Conservation (phyloP, 805 yeast species). For the Lipomyces starkeyi region DNA sequence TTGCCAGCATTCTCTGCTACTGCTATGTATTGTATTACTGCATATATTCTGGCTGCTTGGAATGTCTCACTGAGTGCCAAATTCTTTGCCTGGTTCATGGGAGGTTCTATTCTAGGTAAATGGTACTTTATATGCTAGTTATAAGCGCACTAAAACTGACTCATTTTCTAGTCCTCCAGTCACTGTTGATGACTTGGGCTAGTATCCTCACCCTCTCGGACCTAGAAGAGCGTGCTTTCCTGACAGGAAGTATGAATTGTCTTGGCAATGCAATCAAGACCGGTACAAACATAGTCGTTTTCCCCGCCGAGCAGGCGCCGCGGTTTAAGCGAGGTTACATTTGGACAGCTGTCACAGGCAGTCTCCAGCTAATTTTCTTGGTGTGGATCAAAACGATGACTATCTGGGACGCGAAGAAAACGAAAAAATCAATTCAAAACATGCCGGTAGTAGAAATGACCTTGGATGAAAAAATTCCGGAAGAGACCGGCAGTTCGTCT, state of each 20-base stretch:
- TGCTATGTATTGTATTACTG: slow-evolving; percentile 41
- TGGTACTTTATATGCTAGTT: neutral
- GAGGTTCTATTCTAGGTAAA: slow-evolving; percentile 18
- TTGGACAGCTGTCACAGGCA: slow-evolving; percentile 29
- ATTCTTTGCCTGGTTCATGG: slow-evolving; percentile 59
- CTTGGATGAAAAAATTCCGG: neutral
- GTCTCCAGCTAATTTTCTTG: slow-evolving; percentile 16
- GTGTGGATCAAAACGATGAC: slow-evolving; percentile 21
- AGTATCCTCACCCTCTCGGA: slow-evolving; percentile 19
- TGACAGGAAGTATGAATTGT: slow-evolving; percentile 47
- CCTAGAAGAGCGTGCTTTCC: slow-evolving; percentile 46
- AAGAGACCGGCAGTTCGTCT: slow-evolving; percentile 4
- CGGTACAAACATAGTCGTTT: slow-evolving; percentile 55
- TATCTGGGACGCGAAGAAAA: slow-evolving; percentile 15
- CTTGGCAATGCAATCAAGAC: slow-evolving; percentile 54
- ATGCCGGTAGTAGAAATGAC: neutral
- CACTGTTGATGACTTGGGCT: slow-evolving; percentile 33
- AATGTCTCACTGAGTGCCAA: slow-evolving; percentile 59
- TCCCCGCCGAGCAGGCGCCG: slow-evolving; percentile 52
- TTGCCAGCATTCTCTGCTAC: slow-evolving; percentile 48
- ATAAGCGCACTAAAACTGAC: neutral
- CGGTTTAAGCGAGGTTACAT: slow-evolving; percentile 51
- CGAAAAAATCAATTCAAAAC: neutral
- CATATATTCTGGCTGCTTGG: slow-evolving; percentile 62
- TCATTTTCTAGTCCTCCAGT: slow-evolving; percentile 13